Evolutionary conservation across 2,329 filamentous ascomycete genomes (phyloP), one percentile per base, ranked within the genome.

Genomic region (Pseudogymnoascus sp.): DNA sequence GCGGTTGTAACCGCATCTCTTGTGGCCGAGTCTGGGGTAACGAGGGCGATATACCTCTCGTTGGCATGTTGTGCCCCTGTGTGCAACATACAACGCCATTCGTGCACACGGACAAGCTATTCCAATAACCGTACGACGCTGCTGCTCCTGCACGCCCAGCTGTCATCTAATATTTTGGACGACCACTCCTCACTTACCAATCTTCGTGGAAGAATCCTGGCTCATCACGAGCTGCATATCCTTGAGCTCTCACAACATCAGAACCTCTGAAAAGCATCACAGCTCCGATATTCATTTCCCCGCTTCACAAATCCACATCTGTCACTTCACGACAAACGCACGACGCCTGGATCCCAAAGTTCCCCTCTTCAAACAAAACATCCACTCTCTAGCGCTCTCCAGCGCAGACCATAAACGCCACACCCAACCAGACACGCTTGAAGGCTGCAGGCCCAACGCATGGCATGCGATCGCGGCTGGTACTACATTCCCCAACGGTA

Each of bases 361-460:
- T 16, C 6, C 41, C 41, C 12, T 50, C 25, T 47, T 18, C 43
- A 30, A 30, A 50, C 14, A n/a, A 9, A 20, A 38, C 8, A 50
- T 50, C 41, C 41, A 30, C 41, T 16, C 43, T 3, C 43, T 50
- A 50, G 43, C 43, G 43, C 43, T 50, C 43, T 50, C 43, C 43
- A 50, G 16, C 43, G 43, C 43, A 50, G 41, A 50, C 28, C 43
- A 50, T 50, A 50, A 30, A 50, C 43, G 43, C 43, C 43, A 50
- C 43, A 14, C 2, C 43, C 43, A 50, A 50, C 43, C 43, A 50
- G 22, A 47, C 22, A 30, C 3, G 22, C 6, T 5, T 16, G 3
- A 4, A 30, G 3, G 41, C 3, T 1, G 41, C 41, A 50, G 41
- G 41, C 41, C 41, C 41, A 30, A 50, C 41, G 22, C 41, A 50